Evolutionary conservation across 306 rosid species (phyloP), one percentile per base, ranked within the genome.

Genomic region (Datisca glomerata): DNA sequence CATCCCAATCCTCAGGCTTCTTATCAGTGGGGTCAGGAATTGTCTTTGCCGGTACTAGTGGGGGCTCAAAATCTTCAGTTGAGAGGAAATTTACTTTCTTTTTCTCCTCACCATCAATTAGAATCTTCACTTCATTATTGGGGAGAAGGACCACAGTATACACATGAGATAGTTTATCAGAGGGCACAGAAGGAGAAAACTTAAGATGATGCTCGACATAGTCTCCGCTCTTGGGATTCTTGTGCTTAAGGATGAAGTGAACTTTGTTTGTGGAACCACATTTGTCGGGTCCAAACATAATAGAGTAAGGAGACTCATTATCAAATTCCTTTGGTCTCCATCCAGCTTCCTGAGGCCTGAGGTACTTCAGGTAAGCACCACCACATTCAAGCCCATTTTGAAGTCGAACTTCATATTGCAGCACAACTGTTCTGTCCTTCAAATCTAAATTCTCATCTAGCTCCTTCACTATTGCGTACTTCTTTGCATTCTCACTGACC

Each of bases 1-100:
- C 98, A 8, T 89, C 98, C 98, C 98, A 89, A 48, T 89, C 98
- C 75, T 84, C 95, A 0, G 98, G 98, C 61, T 89, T 89, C 65
- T 56, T 75, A 55, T 89, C 98, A n/a, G 80, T 82, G 12, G 98
- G 95, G 46, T 89, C 98, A 10, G 98, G 74, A 53, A 89, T 89
- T 9, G 91, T 84, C 82, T 84, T 72, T 47, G 79, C 22, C 18
- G 98, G 95, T 61, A 89, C 66, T 18, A 89, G 72, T 0, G 95
- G 37, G 34, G 98, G 98, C 61, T 77, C 82, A 31, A 89, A 84
- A 66, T 89, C 98, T 16, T 89, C 98, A 7, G 80, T 48, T 0
- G 95, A 77, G n/a, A 89, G 64, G 73, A 73, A 64, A 32, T 52
- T 68, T 1, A 48, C 69, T 41, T 59, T 64, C 71, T 57, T 73